Evolutionary conservation across 2,329 filamentous ascomycete genomes (phyloP), one percentile per base, ranked within the genome.

Genomic region (Trichoderma sp.): DNA sequence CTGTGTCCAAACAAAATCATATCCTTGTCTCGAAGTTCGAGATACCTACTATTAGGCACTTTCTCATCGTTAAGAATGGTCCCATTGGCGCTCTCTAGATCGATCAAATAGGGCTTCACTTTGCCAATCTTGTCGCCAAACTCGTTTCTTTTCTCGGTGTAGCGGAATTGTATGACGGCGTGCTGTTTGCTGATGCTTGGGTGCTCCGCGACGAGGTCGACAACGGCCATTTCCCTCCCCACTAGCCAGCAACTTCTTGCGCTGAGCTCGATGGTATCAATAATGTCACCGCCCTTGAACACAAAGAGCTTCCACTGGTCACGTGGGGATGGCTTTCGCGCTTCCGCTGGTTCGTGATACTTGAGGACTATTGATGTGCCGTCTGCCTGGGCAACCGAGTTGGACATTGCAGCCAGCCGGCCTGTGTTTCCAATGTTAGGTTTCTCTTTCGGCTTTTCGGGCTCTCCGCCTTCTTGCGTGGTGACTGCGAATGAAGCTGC

Each of bases 131-230:
- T 91, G 76, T 97, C 94, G 25, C 93, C 94, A 76, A 87, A 96
- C 79, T 97, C 93, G 73, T 96, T 93, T 70, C 87, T 87, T 79
- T 90, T 93, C 74, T 93, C 91, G 22, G 91, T 87, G 76, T 93
- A 90, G 42, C 95, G 89, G 75, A 99, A 99, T 77, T 99, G 95
- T 52, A 99, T 86, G 9, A 94, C 95, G 1, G 94, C 94, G 78
- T 99, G 95, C 80, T 99, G 95, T 79, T 96, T 96, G 77, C 93
- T 97, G 74, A 93, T 89, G 78, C 93, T 97, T 1, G 94, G 93
- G 76, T 99, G 94, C 75, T 97, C 93, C 8, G 96, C 87, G 2
- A 88, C 82, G 67, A 97, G 83, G 76, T 99, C 95, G 2, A 92
- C 93, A 4, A 99, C 90, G 5, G 90, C 82, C 64, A 86, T 78